phyloP scores from a whole-genome alignment of 2,329 filamentous ascomycete species.

The Trichoderma sp. region DNA sequence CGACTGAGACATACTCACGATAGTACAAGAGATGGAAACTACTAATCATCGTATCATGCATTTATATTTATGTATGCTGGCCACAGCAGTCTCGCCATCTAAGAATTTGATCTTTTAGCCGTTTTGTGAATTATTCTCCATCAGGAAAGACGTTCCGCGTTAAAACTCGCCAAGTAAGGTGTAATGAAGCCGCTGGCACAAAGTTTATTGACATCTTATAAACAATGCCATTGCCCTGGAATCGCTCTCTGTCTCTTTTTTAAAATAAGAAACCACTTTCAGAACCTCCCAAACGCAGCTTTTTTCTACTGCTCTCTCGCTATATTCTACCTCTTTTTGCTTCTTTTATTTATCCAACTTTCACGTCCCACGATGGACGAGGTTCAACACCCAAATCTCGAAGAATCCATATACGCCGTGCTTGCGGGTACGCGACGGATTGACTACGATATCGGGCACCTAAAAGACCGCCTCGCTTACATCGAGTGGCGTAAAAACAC shows the following conservation, averaged over 20 bases:
- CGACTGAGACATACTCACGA: no score
- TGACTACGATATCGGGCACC: no score
- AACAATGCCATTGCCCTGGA: background rate
- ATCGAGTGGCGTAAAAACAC: no score
- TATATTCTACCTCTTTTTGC: background rate
- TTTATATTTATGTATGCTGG: background rate
- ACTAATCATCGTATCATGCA: no score
- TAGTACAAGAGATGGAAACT: no score
- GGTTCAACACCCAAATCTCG: background rate
- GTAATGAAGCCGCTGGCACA: background rate
- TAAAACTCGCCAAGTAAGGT: background rate
- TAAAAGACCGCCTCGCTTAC: no score
- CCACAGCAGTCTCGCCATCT: background rate
- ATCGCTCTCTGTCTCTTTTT: background rate
- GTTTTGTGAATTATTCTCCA: background rate
- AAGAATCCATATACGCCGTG: no score
- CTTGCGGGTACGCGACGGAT: no score
- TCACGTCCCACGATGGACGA: background rate
- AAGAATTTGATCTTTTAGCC: background rate
- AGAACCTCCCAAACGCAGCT: background rate
- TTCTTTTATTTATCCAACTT: background rate
- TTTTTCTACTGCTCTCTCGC: background rate
- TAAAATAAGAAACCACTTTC: background rate
- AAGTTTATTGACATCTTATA: background rate
- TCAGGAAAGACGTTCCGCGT: background rate